These are phyloP conservation scores for Anisodus acutangulus DNA, from an alignment of 257 asterid species.

Conservation along the genomic window DNA sequence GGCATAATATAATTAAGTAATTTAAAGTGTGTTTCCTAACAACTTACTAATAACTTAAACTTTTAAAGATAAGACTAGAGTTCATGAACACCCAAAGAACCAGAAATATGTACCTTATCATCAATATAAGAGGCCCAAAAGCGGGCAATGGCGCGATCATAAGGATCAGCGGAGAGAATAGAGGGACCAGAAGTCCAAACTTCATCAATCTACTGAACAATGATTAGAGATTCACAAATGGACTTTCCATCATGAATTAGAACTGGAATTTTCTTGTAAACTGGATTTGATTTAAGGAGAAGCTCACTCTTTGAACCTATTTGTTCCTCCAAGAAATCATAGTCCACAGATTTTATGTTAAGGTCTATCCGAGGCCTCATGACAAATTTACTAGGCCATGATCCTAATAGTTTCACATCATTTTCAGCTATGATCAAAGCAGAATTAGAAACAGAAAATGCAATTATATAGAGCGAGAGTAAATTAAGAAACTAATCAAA, in stretches of 20 bases:
- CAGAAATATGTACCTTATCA: slow-evolving; percentile 34
- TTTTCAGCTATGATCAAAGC: slow-evolving; percentile 32
- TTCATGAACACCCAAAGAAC: neutral
- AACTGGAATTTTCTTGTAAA: slow-evolving; percentile 38
- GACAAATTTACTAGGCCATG: slow-evolving; percentile 40
- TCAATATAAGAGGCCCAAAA: slow-evolving; percentile 46
- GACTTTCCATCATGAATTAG: slow-evolving; percentile 28
- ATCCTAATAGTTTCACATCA: slow-evolving; percentile 39
- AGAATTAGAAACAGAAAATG: neutral
- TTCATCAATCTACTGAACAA: slow-evolving; percentile 43
- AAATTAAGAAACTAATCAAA: too few relatives aligned
- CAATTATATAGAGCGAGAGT: neutral
- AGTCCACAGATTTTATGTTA: slow-evolving; percentile 34
- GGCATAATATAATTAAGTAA: neutral
- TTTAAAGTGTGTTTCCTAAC: neutral
- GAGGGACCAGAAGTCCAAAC: slow-evolving; percentile 36
- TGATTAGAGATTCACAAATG: slow-evolving; percentile 39
- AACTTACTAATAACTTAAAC: neutral
- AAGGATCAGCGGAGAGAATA: slow-evolving; percentile 39
- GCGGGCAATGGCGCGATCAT: slow-evolving; percentile 37
- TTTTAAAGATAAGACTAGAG: neutral
- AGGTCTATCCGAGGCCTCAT: slow-evolving; percentile 36
- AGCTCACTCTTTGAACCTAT: neutral
- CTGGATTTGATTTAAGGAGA: slow-evolving; percentile 1
- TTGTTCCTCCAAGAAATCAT: slow-evolving; percentile 32